Conservation (phyloP, 2,329 filamentous ascomycete genomes). For the Cladosporium halotolerans region DNA sequence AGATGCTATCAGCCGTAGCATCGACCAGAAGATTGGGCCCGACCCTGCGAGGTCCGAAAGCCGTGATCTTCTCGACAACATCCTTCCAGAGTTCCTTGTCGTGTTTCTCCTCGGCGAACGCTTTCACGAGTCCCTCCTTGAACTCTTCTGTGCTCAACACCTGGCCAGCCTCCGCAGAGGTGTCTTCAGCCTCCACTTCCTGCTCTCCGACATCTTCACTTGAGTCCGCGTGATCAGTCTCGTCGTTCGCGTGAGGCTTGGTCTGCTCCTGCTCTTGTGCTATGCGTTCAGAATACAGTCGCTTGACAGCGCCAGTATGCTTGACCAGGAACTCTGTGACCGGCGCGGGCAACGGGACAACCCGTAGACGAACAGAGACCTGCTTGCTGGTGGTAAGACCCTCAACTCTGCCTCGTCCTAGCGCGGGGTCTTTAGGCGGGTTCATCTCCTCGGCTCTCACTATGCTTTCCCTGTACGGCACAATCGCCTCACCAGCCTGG, state of each 20-base stretch:
- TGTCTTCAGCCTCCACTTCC: conserved; percentile 43
- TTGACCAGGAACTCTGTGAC: conserved; percentile 83
- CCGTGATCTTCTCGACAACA: conserved; percentile 72
- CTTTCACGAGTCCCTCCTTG: conserved; percentile 61
- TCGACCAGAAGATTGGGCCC: conserved; percentile 91
- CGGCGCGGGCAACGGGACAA: conserved; percentile 68
- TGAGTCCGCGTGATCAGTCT: conserved; percentile 26
- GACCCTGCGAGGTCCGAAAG: conserved; percentile 78
- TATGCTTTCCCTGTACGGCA: conserved; percentile 91
- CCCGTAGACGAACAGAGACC: conserved; percentile 67
- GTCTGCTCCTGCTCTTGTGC: conserved; percentile 39
- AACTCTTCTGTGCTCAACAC: conserved; percentile 69
- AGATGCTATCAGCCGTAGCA: conserved; percentile 63
- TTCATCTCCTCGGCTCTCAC: conserved; percentile 84
- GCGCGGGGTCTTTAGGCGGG: conserved; percentile 73
- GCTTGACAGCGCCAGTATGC: conserved; percentile 71
- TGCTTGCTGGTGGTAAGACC: conserved; percentile 79
- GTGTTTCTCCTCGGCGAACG: conserved; percentile 65
- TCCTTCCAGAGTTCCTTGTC: conserved; percentile 71
- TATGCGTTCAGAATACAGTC: conserved; percentile 66
- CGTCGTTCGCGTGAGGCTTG: conserved; percentile 36
- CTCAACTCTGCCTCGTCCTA: conserved; percentile 75
- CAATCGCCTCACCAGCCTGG: conserved; percentile 87
- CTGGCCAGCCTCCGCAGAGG: conserved; percentile 49
- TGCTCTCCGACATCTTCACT: conserved; percentile 32